phyloP scores from a whole-genome alignment of 345 rosid genomes.

The Turritis glabra region DNA sequence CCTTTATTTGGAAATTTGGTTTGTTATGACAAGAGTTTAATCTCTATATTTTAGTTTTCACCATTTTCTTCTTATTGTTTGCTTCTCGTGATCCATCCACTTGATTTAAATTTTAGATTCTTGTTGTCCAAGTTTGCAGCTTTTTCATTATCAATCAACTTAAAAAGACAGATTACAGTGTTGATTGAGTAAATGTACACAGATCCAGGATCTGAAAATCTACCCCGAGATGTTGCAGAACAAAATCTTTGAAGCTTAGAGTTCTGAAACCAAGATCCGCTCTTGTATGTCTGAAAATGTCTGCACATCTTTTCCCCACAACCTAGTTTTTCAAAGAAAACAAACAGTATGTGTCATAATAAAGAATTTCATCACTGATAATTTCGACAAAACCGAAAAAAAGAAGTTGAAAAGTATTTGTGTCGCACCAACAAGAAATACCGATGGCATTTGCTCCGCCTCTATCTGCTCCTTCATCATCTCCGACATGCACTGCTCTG shows the following conservation, averaged over 20 bases:
- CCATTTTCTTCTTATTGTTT: background rate
- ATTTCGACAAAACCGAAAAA: background rate
- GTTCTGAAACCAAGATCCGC: constrained; percentile 47
- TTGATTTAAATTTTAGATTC: background rate
- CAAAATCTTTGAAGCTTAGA: constrained; percentile 33
- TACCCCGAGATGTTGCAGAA: background rate
- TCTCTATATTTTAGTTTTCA: background rate
- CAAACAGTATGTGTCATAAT: background rate
- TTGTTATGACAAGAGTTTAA: background rate
- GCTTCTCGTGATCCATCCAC: background rate
- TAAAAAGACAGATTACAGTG: background rate
- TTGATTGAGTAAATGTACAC: constrained; percentile 1
- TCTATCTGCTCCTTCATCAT: constrained; percentile 74
- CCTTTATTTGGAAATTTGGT: background rate
- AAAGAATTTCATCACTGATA: constrained; percentile 20
- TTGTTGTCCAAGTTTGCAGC: background rate
- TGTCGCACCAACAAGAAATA: constrained; percentile 74
- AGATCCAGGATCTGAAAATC: background rate
- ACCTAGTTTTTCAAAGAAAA: constrained; percentile 43
- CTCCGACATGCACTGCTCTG: constrained; percentile 77
- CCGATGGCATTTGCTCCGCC: constrained; percentile 72
- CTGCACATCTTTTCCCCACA: constrained; percentile 76
- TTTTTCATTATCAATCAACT: background rate
- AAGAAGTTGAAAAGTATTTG: background rate
- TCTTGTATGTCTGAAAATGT: constrained; percentile 63